These are phyloP conservation scores for Ophiostoma pallidulum DNA, from an alignment of 2,329 filamentous ascomycete species.

Conservation along the genomic window DNA sequence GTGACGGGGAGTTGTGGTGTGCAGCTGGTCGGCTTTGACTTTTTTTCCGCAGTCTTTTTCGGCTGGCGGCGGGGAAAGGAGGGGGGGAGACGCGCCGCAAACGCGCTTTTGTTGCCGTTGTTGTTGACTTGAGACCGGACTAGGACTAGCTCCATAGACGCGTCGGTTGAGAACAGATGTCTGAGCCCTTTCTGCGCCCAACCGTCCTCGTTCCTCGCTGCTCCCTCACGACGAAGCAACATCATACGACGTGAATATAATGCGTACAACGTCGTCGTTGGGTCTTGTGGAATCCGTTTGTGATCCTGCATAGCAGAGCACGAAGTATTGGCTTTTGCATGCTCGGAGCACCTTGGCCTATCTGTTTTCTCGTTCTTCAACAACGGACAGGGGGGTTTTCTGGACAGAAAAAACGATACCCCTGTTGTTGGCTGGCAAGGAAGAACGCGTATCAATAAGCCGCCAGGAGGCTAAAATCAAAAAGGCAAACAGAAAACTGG, in stretches of 20 bases:
- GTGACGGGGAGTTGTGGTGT: no score
- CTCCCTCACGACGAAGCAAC: not conserved
- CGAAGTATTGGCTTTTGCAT: not conserved
- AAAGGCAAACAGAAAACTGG: no score
- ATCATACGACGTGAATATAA: no score
- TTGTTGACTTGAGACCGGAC: slow-evolving; percentile 12
- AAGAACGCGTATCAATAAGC: no score
- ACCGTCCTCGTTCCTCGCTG: not conserved
- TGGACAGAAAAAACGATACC: no score
- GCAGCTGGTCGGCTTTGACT: not conserved
- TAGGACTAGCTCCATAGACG: slow-evolving; percentile 1
- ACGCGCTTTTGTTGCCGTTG: slow-evolving; percentile 1
- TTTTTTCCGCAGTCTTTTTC: not conserved
- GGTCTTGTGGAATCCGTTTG: no score
- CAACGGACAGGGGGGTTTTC: no score
- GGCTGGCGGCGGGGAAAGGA: not conserved
- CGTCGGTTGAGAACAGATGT: not conserved
- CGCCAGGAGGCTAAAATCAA: no score
- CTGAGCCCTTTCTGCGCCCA: not conserved
- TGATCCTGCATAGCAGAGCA: no score
- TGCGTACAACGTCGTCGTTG: not conserved
- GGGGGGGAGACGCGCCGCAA: slow-evolving; percentile 6
- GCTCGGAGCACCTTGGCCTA: not conserved
- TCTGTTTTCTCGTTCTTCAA: no score
- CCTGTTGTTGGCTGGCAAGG: no score